Percentiles rank a stretch among this genome's conserved stretches.
These are phyloP conservation scores for Fusarium fracticaudum DNA, from an alignment of 2,329 filamentous ascomycete genomes.

Conservation along the genomic window DNA sequence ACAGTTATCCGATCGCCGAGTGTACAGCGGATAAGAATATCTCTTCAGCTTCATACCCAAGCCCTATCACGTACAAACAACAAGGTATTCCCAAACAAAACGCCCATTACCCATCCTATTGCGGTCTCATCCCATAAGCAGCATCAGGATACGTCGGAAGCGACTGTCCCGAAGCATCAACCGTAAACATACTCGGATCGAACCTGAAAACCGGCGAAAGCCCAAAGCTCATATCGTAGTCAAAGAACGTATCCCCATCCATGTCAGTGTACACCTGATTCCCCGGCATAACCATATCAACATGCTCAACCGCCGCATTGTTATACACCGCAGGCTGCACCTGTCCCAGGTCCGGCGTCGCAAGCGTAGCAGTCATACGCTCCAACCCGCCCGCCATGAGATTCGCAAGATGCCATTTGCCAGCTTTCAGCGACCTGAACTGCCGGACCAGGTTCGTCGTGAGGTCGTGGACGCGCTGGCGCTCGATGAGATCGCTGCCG, in stretches of 20 bases:
- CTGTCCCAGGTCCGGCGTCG: slow-evolving; percentile 4
- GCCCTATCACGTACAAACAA: background rate
- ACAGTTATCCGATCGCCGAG: background rate
- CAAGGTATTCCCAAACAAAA: slow-evolving; percentile 13
- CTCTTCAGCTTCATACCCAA: background rate
- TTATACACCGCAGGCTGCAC: slow-evolving; percentile 5
- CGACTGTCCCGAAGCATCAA: slow-evolving; percentile 38
- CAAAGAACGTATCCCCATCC: slow-evolving; percentile 42
- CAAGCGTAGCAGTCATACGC: slow-evolving; percentile 47
- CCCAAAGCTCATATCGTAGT: slow-evolving; percentile 45
- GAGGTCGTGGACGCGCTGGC: slow-evolving; percentile 50
- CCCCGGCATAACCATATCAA: slow-evolving; percentile 27
- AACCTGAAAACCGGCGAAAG: slow-evolving; percentile 43
- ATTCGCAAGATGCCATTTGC: slow-evolving; percentile 58
- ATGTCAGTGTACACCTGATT: slow-evolving; percentile 38
- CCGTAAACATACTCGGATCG: slow-evolving; percentile 40
- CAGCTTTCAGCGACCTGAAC: slow-evolving; percentile 53
- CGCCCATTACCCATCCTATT: background rate
- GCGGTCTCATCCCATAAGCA: slow-evolving; percentile 34
- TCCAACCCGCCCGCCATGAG: slow-evolving; percentile 60
- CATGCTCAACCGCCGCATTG: slow-evolving; percentile 24
- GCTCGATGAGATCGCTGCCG: slow-evolving; percentile 54
- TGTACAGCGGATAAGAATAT: background rate
- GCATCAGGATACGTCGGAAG: slow-evolving; percentile 39
- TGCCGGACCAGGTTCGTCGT: slow-evolving; percentile 52